phyloP scores from a whole-genome alignment of 2,329 filamentous ascomycete genomes.

The Colletotrichum kahawae region DNA sequence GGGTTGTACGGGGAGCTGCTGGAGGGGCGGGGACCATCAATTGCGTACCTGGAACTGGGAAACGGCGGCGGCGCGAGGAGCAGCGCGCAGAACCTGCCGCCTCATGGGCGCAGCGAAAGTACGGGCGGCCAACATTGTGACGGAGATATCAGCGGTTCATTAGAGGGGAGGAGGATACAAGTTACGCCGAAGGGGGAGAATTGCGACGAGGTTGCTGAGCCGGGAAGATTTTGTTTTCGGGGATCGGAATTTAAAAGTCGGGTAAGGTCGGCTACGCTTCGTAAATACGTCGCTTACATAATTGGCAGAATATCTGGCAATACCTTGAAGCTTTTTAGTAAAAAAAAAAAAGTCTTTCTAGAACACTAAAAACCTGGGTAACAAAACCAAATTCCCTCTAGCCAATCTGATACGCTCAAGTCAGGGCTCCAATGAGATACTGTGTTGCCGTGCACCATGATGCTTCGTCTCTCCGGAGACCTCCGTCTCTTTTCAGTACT shows the following conservation, averaged over 20 bases:
- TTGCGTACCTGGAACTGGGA: slow-evolving; percentile 61
- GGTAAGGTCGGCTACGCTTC: background rate
- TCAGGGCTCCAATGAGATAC: background rate
- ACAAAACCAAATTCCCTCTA: too few relatives aligned
- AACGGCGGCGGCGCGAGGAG: slow-evolving; percentile 59
- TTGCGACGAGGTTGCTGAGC: slow-evolving; percentile 14
- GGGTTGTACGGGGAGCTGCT: background rate
- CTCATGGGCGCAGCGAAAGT: slow-evolving; percentile 77
- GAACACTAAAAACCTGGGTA: too few relatives aligned
- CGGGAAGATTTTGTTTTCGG: slow-evolving; percentile 7
- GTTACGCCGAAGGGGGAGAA: slow-evolving; percentile 17
- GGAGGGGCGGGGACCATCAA: slow-evolving; percentile 18
- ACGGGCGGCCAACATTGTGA: slow-evolving; percentile 84
- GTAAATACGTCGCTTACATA: background rate
- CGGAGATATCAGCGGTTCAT: slow-evolving; percentile 22
- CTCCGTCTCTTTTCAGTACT: too few relatives aligned
- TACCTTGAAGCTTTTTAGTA: too few relatives aligned
- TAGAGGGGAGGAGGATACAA: slow-evolving; percentile 23
- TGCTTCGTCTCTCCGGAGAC: too few relatives aligned
- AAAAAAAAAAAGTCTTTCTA: too few relatives aligned
- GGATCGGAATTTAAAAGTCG: slow-evolving; percentile 13
- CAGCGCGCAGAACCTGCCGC: slow-evolving; percentile 77
- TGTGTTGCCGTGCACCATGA: background rate
- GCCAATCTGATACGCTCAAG: background rate
- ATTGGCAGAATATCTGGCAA: background rate